Percentiles rank a stretch among this genome's conserved stretches.
phyloP scores from a whole-genome alignment of 140 eudicot genomes.

The Flaveria floridana region DNA sequence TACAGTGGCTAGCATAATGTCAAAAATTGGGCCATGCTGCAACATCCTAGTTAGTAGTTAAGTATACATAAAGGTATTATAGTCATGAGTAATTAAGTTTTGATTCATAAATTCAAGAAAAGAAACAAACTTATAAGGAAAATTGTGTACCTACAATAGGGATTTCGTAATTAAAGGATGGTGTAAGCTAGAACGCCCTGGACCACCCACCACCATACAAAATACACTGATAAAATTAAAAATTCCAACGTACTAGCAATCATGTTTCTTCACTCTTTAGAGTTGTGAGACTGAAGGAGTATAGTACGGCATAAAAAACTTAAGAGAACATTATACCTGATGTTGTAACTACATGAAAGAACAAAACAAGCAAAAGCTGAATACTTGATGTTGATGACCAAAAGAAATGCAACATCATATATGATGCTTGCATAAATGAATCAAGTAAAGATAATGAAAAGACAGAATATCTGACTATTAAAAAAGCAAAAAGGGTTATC shows the following conservation, averaged over 20 bases:
- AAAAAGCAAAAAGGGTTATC: slow-evolving; percentile 1
- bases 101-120: no score
- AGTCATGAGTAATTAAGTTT: no score
- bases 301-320: background rate
- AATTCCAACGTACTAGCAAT: background rate
- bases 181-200: background rate
- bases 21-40: no score
- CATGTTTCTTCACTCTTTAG: background rate
- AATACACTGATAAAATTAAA: background rate
- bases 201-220: background rate
- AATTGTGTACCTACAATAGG: background rate
- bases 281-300: background rate
- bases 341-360: background rate
- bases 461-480: background rate
- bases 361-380: background rate
- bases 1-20: no score
- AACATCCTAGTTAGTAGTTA: no score
- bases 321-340: background rate
- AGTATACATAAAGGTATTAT: no score
- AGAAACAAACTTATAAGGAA: no score
- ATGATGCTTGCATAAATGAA: slow-evolving; percentile 15
- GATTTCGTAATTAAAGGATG: background rate
- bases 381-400: background rate
- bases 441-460: slow-evolving; percentile 18
- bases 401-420: slow-evolving; percentile 7